These are phyloP conservation scores for Solanum lycopersicoides DNA, from an alignment of 257 asterid genomes.

Conservation along the genomic window DNA sequence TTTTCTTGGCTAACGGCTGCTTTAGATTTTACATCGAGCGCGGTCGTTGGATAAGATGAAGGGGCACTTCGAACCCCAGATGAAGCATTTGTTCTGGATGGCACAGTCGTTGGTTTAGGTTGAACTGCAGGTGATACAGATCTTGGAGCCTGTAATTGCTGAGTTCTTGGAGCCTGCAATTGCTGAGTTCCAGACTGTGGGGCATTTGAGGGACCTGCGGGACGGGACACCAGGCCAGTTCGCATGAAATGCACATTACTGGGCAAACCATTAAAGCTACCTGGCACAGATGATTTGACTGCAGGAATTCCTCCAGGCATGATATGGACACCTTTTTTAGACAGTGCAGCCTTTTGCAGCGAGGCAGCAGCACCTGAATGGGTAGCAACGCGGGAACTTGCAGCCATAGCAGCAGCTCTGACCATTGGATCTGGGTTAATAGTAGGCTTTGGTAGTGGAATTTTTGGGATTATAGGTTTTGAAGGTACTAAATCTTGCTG, in stretches of 20 bases:
- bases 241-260: conserved; percentile 71
- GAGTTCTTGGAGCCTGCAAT: background rate
- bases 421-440: conserved; percentile 47
- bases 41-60: conserved; percentile 4
- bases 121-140: background rate
- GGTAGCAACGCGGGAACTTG: conserved; percentile 73
- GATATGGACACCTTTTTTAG: conserved; percentile 54
- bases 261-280: conserved; percentile 45
- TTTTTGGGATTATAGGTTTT: conserved; percentile 18
- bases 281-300: conserved; percentile 35
- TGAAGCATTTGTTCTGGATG: background rate
- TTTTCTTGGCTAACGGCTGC: conserved; percentile 10
- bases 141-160: background rate
- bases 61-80: background rate
- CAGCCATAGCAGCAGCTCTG: conserved; percentile 82
- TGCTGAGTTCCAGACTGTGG: background rate
- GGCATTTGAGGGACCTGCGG: background rate
- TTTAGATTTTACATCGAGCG: conserved; percentile 13
- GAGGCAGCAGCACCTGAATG: conserved; percentile 48
- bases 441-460: conserved; percentile 22
- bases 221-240: background rate
- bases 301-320: conserved; percentile 40
- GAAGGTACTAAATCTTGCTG: conserved; percentile 18
- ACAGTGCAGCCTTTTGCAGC: conserved; percentile 45
- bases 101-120: background rate